phyloP scores from a whole-genome alignment of 306 rosid genomes.

The Sicyos edulis region DNA sequence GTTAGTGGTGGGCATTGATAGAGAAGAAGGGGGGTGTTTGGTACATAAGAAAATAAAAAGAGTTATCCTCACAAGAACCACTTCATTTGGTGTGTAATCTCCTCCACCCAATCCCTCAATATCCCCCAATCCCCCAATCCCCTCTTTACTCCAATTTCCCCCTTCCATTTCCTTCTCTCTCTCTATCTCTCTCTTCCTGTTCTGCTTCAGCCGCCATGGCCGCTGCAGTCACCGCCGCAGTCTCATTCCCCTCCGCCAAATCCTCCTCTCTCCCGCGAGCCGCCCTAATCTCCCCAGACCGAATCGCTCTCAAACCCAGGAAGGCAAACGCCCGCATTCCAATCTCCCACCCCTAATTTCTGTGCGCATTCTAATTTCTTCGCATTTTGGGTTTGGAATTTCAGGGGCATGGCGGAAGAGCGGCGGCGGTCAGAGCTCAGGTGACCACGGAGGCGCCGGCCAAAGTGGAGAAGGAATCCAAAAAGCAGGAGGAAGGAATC shows the following conservation, averaged over 20 bases:
- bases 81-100: slow-evolving; percentile 52
- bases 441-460: slow-evolving; percentile 81
- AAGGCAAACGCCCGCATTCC: slow-evolving; percentile 36
- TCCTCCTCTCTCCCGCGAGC: slow-evolving; percentile 54
- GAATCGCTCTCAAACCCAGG: slow-evolving; percentile 51
- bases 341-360: not conserved
- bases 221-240: slow-evolving; percentile 77
- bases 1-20: not conserved
- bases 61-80: slow-evolving; percentile 68
- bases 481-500: slow-evolving; percentile 86
- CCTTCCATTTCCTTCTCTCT: not conserved
- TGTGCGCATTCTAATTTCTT: not conserved
- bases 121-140: slow-evolving; percentile 41
- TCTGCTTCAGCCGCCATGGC: slow-evolving; percentile 47
- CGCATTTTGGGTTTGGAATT: slow-evolving; percentile 39
- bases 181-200: slow-evolving; percentile 7
- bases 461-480: slow-evolving; percentile 67
- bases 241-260: slow-evolving; percentile 78
- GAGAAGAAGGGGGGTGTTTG: too few species aligned
- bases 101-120: slow-evolving; percentile 97
- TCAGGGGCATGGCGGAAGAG: slow-evolving; percentile 47
- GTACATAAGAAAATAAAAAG: not conserved
- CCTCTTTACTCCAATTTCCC: not conserved
- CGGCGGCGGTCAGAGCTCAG: slow-evolving; percentile 58
- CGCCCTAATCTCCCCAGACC: slow-evolving; percentile 45